Evolutionary conservation across 2,329 filamentous ascomycete genomes (phyloP).

Genomic region (Akanthomyces lecanii): DNA sequence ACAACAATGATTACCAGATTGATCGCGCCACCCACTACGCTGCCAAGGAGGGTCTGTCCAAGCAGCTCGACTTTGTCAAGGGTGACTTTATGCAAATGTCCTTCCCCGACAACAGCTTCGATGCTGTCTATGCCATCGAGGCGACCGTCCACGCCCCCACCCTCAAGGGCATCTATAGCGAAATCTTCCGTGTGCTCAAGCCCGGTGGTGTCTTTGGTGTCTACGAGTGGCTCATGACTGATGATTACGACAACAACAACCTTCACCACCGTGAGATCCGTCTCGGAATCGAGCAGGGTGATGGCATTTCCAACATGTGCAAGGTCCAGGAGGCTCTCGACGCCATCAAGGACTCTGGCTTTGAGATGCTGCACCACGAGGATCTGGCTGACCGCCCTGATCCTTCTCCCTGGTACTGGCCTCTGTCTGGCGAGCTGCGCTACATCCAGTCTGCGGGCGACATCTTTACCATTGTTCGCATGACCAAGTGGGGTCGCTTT

Average conservation of each 20-base stretch:
- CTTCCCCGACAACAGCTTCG: constrained; percentile 83
- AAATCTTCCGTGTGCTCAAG: constrained; percentile 89
- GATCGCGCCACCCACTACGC: constrained; percentile 87
- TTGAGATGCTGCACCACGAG: constrained; percentile 57
- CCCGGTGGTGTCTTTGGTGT: constrained; percentile 92
- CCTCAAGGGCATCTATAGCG: constrained; percentile 80
- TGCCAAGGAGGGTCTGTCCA: constrained; percentile 69
- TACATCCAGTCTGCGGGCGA: constrained; percentile 72
- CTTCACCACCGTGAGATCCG: constrained; percentile 78
- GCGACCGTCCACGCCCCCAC: constrained; percentile 88
- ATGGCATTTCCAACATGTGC: constrained; percentile 95
- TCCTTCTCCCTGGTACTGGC: constrained; percentile 85
- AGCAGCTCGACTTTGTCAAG: constrained; percentile 84
- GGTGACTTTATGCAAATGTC: constrained; percentile 83
- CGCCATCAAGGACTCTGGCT: constrained; percentile 80
- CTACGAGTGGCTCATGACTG: constrained; percentile 97
- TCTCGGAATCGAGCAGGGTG: constrained; percentile 84
- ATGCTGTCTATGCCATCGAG: constrained; percentile 92
- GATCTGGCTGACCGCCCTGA: constrained; percentile 53
- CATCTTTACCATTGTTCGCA: constrained; percentile 70
- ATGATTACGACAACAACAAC: constrained; percentile 85
- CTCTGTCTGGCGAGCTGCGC: constrained; percentile 72
- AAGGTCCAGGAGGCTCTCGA: constrained; percentile 70
- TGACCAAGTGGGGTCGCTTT: constrained; percentile 75
- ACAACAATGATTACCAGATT: constrained; percentile 73